A percentile compares a stretch with the other conserved stretches of the same genome.
phyloP scores from a whole-genome alignment of 2,329 filamentous ascomycete genomes.

The Corniculantispora saksenae region DNA sequence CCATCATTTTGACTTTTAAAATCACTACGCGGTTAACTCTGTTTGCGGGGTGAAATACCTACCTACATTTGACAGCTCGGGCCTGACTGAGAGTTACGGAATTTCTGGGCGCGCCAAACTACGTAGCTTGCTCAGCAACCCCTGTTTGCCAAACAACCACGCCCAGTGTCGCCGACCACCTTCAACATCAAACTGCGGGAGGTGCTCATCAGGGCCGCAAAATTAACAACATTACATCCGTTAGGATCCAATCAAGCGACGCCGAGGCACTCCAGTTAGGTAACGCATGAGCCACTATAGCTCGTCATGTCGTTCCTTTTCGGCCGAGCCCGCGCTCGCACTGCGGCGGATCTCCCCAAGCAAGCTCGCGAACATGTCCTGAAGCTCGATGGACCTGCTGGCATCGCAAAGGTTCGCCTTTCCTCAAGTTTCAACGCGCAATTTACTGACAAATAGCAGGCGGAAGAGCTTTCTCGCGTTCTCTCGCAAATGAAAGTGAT shows the following conservation, averaged over 20 bases:
- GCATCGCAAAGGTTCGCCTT: conserved; percentile 45
- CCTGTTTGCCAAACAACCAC: conserved; percentile 7
- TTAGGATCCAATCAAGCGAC: background rate
- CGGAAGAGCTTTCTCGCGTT: conserved; percentile 84
- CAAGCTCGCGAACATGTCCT: conserved; percentile 57
- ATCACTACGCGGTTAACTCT: no score
- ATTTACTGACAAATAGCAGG: conserved; percentile 48
- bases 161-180: background rate
- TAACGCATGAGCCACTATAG: background rate
- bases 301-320: conserved; percentile 57
- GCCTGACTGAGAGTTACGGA: no score
- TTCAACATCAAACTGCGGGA: conserved; percentile 7
- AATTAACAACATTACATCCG: background rate
- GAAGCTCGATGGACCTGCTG: conserved; percentile 52
- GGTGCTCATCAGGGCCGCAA: background rate
- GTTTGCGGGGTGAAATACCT: no score
- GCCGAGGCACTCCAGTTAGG: background rate
- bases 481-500: conserved; percentile 89
- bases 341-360: conserved; percentile 55
- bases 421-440: background rate
- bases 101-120: no score
- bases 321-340: conserved; percentile 52
- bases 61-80: no score
- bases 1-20: no score
- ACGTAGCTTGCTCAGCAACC: background rate